Percentiles rank a stretch among this genome's conserved stretches.
phyloP scores from a whole-genome alignment of 805 yeast genomes.

The Nakazawaea siamensis region DNA sequence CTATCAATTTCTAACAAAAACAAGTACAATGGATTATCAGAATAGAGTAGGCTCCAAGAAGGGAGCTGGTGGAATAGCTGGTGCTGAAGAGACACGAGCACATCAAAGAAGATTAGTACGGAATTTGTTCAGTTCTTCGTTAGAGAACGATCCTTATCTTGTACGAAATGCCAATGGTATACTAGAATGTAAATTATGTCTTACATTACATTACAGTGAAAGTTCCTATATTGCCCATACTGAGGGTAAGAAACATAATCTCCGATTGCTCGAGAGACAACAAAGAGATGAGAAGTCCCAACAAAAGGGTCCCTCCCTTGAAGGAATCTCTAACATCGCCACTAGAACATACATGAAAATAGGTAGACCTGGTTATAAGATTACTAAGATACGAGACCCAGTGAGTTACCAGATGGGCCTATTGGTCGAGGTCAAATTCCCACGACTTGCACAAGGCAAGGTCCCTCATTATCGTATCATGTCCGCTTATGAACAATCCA shows the following conservation, averaged over 20 bases:
- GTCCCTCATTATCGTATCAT: conserved; percentile 66
- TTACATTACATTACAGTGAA: conserved; percentile 75
- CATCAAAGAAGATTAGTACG: conserved; percentile 62
- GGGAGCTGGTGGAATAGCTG: conserved; percentile 88
- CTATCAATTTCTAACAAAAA: not conserved
- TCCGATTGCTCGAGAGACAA: conserved; percentile 61
- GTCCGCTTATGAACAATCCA: conserved; percentile 63
- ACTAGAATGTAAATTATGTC: conserved; percentile 77
- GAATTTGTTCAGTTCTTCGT: conserved; percentile 44
- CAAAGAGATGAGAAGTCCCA: conserved; percentile 23
- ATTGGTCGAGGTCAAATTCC: conserved; percentile 50
- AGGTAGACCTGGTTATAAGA: conserved; percentile 67
- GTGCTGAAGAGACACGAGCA: conserved; percentile 57
- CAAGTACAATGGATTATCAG: conserved; percentile 94
- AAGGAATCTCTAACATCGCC: conserved; percentile 26
- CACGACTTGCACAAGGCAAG: conserved; percentile 25
- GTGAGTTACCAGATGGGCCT: conserved; percentile 54
- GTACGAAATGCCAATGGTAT: conserved; percentile 77
- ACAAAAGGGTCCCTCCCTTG: no score
- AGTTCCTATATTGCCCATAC: conserved; percentile 79
- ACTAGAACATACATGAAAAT: conserved; percentile 48
- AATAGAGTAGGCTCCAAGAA: conserved; percentile 85
- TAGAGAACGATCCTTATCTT: conserved; percentile 73
- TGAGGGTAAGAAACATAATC: conserved; percentile 75
- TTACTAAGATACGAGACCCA: conserved; percentile 62